Percentiles rank a stretch among this genome's conserved stretches.
These are phyloP conservation scores for Curvularia eragrostidis DNA, from an alignment of 2,329 filamentous ascomycete species.

Conservation along the genomic window DNA sequence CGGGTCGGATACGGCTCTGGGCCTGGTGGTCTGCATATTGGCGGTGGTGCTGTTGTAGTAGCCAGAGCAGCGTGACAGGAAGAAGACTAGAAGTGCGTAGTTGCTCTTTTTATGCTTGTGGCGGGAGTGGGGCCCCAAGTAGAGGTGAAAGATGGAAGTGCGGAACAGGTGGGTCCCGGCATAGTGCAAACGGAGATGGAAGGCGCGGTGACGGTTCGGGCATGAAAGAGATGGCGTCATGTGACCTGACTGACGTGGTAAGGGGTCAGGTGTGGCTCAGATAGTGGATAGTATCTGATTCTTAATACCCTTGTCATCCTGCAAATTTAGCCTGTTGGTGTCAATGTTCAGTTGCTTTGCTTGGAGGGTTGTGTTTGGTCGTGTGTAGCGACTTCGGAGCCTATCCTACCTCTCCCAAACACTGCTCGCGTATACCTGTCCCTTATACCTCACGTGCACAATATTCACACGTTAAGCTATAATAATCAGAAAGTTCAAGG, in stretches of 20 bases:
- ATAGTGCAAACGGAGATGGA: not conserved
- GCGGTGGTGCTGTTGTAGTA: not conserved
- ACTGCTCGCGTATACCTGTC: not conserved
- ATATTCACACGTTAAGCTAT: too few relatives aligned
- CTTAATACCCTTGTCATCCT: not conserved
- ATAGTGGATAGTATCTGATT: not conserved
- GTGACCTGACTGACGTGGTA: not conserved
- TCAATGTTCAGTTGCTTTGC: not conserved
- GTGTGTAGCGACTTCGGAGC: not conserved
- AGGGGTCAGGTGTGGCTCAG: not conserved
- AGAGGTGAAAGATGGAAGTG: not conserved
- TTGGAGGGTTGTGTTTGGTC: not conserved
- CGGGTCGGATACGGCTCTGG: not conserved
- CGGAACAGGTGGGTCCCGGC: not conserved
- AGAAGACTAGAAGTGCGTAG: not conserved
- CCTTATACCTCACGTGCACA: not conserved
- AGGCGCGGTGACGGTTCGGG: not conserved
- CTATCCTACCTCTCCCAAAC: not conserved
- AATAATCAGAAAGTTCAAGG: not conserved
- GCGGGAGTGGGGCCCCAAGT: slow-evolving; percentile 3
- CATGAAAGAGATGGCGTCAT: not conserved
- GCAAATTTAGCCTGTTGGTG: not conserved
- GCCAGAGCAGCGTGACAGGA: not conserved
- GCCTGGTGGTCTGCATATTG: not conserved
- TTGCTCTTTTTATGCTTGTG: not conserved